Conservation (phyloP, 768 basidiomycete genomes). For the Kwoniella dendrophila region DNA sequence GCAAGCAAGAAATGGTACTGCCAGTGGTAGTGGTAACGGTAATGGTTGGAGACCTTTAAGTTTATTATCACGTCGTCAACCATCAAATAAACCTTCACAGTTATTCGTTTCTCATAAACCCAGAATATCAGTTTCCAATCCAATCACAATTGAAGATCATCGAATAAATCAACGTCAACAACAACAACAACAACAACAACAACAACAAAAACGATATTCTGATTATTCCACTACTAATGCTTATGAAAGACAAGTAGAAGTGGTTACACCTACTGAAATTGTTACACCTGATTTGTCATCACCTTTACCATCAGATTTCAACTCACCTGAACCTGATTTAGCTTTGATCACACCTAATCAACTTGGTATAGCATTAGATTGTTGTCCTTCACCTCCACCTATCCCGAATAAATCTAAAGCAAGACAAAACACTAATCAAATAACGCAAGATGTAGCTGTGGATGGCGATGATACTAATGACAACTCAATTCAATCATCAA, state of each 20-base stretch:
- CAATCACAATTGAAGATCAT: too few species aligned
- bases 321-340: constrained; percentile 22
- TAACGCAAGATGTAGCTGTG: background rate
- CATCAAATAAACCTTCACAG: constrained; percentile 4
- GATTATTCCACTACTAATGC: too few species aligned
- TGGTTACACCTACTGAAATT: constrained; percentile 2
- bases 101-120: background rate
- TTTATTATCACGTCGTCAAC: constrained; percentile 22
- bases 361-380: constrained; percentile 13
- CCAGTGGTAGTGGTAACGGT: too few species aligned
- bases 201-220: constrained; percentile 5
- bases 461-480: background rate
- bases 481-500: constrained; percentile 28
- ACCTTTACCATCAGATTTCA: constrained; percentile 17
- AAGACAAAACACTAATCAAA: background rate
- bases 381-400: constrained; percentile 9
- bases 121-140: background rate
- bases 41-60: constrained; percentile 32
- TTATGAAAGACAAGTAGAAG: background rate
- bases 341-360: constrained; percentile 20
- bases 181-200: background rate
- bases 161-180: background rate
- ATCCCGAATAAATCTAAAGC: background rate
- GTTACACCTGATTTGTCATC: constrained; percentile 6
- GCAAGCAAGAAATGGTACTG: background rate